Conservation (phyloP, 345 rosid genomes). For the Eucalyptus erythrocorys region DNA sequence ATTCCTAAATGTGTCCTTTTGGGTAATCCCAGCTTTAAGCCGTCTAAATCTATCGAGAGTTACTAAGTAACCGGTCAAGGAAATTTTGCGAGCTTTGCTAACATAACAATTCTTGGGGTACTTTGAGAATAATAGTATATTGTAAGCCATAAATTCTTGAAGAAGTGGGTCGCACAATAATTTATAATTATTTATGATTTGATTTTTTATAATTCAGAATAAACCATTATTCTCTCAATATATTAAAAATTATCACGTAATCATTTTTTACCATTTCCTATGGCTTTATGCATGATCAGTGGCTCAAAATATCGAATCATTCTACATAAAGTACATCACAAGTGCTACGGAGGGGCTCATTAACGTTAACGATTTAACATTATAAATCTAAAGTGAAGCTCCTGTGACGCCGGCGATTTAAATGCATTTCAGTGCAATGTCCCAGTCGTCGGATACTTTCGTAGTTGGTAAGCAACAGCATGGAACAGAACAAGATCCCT, state of each 20-base stretch:
- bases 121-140: accelerated
- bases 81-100: no score
- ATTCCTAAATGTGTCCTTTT: neutral
- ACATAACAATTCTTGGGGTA: no score
- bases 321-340: neutral
- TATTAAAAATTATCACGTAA: accelerated
- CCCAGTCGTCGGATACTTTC: neutral
- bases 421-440: neutral
- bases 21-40: neutral
- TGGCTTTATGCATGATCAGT: accelerated
- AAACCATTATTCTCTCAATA: accelerated
- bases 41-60: neutral
- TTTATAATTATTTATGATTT: no score
- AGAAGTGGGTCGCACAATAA: accelerated
- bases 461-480: neutral
- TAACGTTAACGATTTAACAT: neutral
- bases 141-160: accelerated
- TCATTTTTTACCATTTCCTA: neutral
- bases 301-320: neutral
- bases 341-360: neutral
- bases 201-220: no score
- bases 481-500: neutral
- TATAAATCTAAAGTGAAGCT: neutral
- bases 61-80: neutral
- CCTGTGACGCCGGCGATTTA: neutral